A percentile compares a stretch with the other conserved stretches of the same genome.
Conservation (phyloP, 352 stramenopile species). For the Globisporangium lucens region DNA sequence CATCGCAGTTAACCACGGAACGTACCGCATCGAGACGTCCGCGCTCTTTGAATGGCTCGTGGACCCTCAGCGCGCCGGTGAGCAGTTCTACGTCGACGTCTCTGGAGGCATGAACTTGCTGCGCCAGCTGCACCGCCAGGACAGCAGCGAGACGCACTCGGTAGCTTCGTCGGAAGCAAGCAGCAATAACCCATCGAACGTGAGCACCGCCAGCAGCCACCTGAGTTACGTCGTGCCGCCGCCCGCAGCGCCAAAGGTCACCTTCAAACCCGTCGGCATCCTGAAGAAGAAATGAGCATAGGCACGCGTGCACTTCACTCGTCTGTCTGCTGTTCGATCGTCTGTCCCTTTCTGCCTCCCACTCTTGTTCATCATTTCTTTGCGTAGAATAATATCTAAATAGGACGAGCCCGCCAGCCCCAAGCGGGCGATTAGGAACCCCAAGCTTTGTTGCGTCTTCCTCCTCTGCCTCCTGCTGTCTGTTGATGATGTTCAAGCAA, state of each 20-base stretch:
- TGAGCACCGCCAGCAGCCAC: constrained; percentile 19
- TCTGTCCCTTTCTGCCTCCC: background rate
- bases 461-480: background rate
- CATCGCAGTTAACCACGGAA: constrained; percentile 53
- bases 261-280: constrained; percentile 57
- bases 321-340: background rate
- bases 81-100: constrained; percentile 66
- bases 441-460: background rate
- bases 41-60: constrained; percentile 70
- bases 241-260: constrained; percentile 20
- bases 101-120: constrained; percentile 45
- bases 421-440: background rate
- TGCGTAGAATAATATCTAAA: constrained; percentile 27
- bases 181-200: constrained; percentile 21
- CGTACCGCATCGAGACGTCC: constrained; percentile 71
- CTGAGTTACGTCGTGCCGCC: constrained; percentile 22
- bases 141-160: constrained; percentile 21
- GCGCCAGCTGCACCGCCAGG: constrained; percentile 29
- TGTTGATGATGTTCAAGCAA: background rate
- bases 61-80: constrained; percentile 41
- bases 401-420: constrained; percentile 13
- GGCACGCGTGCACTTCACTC: background rate
- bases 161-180: constrained; percentile 19
- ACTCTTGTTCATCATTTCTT: constrained; percentile 5
- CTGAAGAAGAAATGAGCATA: constrained; percentile 33